Evolutionary conservation across 192 early-diverging fungal species (phyloP).

Genomic region (Rhizophagus clarus): DNA sequence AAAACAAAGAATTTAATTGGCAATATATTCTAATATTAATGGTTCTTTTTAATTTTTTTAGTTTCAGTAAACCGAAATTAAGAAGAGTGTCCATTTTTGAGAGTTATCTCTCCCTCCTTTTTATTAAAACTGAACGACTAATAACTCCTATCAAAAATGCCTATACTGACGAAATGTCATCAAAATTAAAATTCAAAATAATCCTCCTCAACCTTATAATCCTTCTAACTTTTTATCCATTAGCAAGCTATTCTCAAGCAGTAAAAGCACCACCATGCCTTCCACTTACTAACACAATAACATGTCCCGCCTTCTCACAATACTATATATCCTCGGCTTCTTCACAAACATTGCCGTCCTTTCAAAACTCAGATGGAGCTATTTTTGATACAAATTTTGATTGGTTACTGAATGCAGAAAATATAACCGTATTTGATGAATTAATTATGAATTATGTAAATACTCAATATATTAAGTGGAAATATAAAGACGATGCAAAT

Average conservation of each 20-base stretch:
- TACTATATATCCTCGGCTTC: conserved; percentile 6
- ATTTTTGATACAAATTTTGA: not conserved
- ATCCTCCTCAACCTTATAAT: not conserved
- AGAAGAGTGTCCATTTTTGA: not conserved
- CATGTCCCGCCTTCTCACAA: not conserved
- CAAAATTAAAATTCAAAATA: conserved; percentile 1
- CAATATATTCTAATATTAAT: not conserved
- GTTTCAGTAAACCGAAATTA: not conserved
- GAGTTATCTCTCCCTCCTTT: not conserved
- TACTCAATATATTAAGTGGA: conserved; percentile 10
- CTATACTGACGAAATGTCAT: not conserved
- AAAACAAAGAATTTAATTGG: not conserved
- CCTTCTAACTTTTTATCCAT: not conserved
- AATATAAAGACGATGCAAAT: not conserved
- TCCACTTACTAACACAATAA: not conserved
- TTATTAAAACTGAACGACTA: not conserved
- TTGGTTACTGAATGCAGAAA: not conserved
- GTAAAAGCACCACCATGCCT: conserved; percentile 12
- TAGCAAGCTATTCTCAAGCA: not conserved
- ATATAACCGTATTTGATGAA: conserved; percentile 15
- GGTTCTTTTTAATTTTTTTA: not conserved
- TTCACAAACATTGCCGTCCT: not conserved
- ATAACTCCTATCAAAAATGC: not conserved
- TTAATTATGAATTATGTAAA: conserved; percentile 13
- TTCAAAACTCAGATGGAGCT: not conserved